phyloP scores from a whole-genome alignment of 345 rosid species.

The Noccaea bulbosa region DNA sequence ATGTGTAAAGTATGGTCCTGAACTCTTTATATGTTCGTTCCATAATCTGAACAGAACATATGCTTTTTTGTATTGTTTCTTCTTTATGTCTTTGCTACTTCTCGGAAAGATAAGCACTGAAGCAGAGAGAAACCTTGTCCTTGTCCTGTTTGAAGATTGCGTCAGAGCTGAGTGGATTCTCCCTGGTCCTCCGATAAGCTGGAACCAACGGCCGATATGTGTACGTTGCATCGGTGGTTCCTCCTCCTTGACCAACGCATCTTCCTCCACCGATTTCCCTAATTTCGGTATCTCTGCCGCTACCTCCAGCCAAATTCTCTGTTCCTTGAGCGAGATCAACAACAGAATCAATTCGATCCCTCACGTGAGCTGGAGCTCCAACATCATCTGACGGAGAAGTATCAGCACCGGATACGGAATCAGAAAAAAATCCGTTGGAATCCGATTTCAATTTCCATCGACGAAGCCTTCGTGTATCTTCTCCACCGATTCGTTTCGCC shows the following conservation, averaged over 20 bases:
- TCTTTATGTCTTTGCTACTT: too few species aligned
- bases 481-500: too few species aligned
- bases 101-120: too few species aligned
- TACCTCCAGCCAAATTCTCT: slow-evolving; percentile 42
- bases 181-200: slow-evolving; percentile 68
- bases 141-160: slow-evolving; percentile 77
- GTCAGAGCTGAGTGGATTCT: slow-evolving; percentile 92
- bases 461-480: slow-evolving; percentile 22
- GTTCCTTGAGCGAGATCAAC: slow-evolving; percentile 31
- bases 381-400: slow-evolving; percentile 25
- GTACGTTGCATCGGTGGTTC: slow-evolving; percentile 46
- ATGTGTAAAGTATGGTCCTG: too few species aligned
- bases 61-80: too few species aligned
- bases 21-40: too few species aligned
- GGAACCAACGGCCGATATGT: slow-evolving; percentile 75
- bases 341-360: slow-evolving; percentile 43
- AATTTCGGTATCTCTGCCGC: slow-evolving; percentile 39
- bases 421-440: slow-evolving; percentile 26
- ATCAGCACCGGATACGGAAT: slow-evolving; percentile 25
- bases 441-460: slow-evolving; percentile 48
- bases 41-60: too few species aligned
- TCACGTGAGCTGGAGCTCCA: slow-evolving; percentile 31
- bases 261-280: slow-evolving; percentile 43
- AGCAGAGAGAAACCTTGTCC: too few species aligned
- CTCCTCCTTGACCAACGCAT: slow-evolving; percentile 20